Base-by-base conservation (phyloP, 495 filamentous ascomycete genomes). In the Penicillium soppii region DNA sequence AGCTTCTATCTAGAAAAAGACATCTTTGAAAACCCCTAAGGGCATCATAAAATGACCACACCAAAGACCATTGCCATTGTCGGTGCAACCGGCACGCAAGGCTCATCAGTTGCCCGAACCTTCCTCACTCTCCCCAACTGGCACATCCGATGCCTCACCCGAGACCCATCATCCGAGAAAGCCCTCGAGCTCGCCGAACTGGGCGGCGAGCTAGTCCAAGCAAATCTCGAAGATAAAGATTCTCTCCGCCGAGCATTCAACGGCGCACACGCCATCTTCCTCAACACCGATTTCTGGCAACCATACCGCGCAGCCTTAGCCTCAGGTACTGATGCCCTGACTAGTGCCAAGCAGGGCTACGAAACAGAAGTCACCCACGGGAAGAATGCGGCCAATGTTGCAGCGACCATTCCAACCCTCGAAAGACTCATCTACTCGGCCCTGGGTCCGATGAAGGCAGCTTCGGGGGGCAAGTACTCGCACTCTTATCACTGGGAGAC, bases 271-370 rank as follows among this genome's bases (percentile, higher is more conserved):
- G 75, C 66, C 22, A 76, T 83, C 59, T 85, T 82, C 56, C 62
- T 67, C 45, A 71, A 75, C 40, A 84, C 80, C 0, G 77, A 84
- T 40, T 83, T 79, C 65, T 76, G 70, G 71, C 43, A 39, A 23
- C 53, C 59, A 0, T 71, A 67, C 19, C 52, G 46, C 1, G 37
- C 52, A 19, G 50, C 33, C 5, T 19, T 53, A 2, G 45, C 50
- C 26, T 58, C 38, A 21, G 61, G 48, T 7, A 35, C 46, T 16
- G 51, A 47, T 6, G 25, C 56, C 6, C 54, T 59, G 37, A 52
- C 57, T 19, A 64, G 62, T 35, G 70, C 73, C 43, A 61, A 68
- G 37, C 59, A 73, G 26, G 79, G 73, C 7, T 79, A 73, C 43
- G 70, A 80, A 5, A 50, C 64, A 7, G 80, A 83, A 50, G 42